These are phyloP conservation scores for Penicillium cosmopolitanum DNA, from an alignment of 495 filamentous ascomycete species.

Conservation along the genomic window DNA sequence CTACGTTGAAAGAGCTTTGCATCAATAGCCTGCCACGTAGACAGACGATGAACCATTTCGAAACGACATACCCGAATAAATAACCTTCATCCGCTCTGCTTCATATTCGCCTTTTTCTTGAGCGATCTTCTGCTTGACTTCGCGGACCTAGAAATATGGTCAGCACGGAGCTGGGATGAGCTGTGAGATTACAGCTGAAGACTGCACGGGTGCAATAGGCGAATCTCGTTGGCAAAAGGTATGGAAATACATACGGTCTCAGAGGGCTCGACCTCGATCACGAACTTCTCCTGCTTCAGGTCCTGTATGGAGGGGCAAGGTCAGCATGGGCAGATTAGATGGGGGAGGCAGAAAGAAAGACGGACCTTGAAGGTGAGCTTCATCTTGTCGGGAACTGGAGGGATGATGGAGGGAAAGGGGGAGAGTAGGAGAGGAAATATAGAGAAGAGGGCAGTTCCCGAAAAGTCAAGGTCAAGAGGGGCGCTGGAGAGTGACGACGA, in stretches of 20 bases:
- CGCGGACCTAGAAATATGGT: conserved; percentile 63
- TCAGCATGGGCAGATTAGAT: conserved; percentile 4
- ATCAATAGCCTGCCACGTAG: not conserved
- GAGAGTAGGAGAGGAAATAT: conserved; percentile 11
- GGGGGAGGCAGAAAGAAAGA: conserved; percentile 10
- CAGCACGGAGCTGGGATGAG: not conserved
- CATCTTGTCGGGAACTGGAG: conserved; percentile 56
- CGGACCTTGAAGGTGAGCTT: conserved; percentile 83
- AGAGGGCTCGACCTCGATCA: conserved; percentile 88
- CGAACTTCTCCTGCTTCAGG: conserved; percentile 97
- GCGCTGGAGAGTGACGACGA: conserved; percentile 24
- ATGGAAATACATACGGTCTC: conserved; percentile 69
- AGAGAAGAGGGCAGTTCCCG: conserved; percentile 9
- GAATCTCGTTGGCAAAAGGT: not conserved
- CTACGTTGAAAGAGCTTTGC: not conserved
- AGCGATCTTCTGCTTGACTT: conserved; percentile 88
- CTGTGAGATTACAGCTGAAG: not conserved
- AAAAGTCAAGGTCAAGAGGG: conserved; percentile 18
- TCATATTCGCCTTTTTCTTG: conserved; percentile 87
- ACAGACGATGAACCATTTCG: not conserved
- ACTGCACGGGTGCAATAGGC: not conserved
- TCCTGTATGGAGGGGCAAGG: conserved; percentile 58
- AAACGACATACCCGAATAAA: conserved; percentile 78
- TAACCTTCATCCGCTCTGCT: conserved; percentile 83
- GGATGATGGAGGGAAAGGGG: conserved; percentile 17